Percentiles rank a stretch among this genome's conserved stretches.
Evolutionary conservation across 805 yeast species (phyloP).

Genomic region (Candida mattraensis): DNA sequence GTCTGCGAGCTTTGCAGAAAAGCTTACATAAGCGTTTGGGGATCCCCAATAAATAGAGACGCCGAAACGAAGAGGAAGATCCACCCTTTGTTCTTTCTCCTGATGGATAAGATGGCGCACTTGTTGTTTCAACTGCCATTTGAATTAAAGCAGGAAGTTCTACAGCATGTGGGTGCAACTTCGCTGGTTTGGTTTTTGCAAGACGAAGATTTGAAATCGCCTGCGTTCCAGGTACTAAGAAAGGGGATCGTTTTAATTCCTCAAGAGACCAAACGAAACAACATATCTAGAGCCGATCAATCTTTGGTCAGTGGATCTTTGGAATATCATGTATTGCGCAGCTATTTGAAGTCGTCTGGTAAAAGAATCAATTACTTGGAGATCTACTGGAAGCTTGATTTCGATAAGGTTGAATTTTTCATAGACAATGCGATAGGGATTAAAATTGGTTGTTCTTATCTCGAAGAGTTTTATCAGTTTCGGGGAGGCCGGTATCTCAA

Average conservation of each 20-base stretch:
- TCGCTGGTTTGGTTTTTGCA: conserved; percentile 9
- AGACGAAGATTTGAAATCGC: conserved; percentile 6
- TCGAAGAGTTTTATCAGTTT: conserved; percentile 16
- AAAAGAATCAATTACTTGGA: conserved; percentile 8
- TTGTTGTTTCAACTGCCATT: conserved; percentile 15
- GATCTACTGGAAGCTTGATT: conserved; percentile 18
- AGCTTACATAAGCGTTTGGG: too few species aligned
- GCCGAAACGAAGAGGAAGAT: not conserved
- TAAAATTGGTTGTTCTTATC: conserved; percentile 17
- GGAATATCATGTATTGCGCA: conserved; percentile 8
- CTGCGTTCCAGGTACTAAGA: conserved; percentile 13
- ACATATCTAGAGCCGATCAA: conserved; percentile 6
- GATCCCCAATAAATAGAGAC: not conserved
- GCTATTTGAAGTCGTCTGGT: conserved; percentile 4
- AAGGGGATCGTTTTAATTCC: conserved; percentile 13
- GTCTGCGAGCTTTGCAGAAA: too few species aligned
- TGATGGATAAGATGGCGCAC: too few species aligned
- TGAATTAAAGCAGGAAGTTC: conserved; percentile 16
- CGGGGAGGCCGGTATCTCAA: conserved; percentile 13
- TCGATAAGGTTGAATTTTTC: conserved; percentile 13
- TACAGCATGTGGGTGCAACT: conserved; percentile 9
- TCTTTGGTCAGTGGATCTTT: conserved; percentile 10
- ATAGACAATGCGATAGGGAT: conserved; percentile 12
- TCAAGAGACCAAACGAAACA: conserved; percentile 10
- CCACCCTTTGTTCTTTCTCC: not conserved